phyloP scores from a whole-genome alignment of 331 rosid species.

The Dryas integrifolia region DNA sequence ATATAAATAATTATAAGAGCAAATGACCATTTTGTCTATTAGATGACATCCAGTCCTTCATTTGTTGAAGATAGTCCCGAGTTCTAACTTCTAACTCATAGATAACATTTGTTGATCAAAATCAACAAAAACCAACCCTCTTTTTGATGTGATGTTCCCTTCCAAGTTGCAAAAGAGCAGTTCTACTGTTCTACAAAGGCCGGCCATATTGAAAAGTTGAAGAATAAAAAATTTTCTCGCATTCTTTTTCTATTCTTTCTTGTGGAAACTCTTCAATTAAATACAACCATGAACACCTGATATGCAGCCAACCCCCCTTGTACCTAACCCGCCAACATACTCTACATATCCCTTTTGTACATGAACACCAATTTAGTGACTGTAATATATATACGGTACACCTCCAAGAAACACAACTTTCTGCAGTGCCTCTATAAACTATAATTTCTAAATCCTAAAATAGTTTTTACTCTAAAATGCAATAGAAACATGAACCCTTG shows the following conservation, averaged over 20 bases:
- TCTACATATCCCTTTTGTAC: not conserved
- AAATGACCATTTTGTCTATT: too few species aligned
- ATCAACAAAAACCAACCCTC: too few species aligned
- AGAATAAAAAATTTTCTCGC: not conserved
- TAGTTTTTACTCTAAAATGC: not conserved
- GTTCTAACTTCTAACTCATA: too few species aligned
- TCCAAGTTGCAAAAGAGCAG: not conserved
- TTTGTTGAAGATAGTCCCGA: too few species aligned
- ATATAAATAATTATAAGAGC: too few species aligned
- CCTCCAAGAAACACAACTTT: not conserved
- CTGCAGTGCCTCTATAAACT: not conserved
- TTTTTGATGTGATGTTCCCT: too few species aligned
- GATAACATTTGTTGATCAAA: too few species aligned
- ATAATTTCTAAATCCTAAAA: not conserved
- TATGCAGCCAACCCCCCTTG: too few species aligned
- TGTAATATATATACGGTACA: not conserved
- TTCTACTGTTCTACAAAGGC: not conserved
- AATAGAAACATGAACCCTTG: conserved; percentile 19
- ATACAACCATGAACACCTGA: not conserved
- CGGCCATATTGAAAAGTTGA: not conserved
- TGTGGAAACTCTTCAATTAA: not conserved
- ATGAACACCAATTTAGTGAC: conserved; percentile 1
- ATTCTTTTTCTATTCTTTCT: too few species aligned
- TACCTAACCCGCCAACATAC: not conserved
- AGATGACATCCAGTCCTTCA: too few species aligned